Evolutionary conservation across 441 rosid species (phyloP).

Genomic region (Mallotus repandus): DNA sequence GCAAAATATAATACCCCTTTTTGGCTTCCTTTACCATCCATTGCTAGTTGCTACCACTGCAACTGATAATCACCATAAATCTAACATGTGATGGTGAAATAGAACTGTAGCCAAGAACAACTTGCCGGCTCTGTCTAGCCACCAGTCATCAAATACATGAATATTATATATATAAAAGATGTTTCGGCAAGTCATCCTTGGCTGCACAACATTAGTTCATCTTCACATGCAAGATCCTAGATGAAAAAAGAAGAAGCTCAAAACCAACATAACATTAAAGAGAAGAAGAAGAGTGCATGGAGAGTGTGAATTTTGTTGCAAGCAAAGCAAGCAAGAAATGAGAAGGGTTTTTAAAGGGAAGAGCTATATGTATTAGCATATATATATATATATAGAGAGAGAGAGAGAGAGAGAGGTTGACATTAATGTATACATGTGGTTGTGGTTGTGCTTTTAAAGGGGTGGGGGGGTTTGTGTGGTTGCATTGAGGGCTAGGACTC

Average conservation of each 20-base stretch:
- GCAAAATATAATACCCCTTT: no score
- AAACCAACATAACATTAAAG: no score
- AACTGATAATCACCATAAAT: constrained; percentile 29
- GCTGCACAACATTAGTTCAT: constrained; percentile 38
- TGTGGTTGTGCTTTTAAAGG: background rate
- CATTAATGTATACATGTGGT: no score
- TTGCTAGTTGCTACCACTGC: no score
- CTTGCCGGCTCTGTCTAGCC: constrained; percentile 32
- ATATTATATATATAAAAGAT: no score
- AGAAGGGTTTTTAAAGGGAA: background rate
- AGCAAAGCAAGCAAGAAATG: no score
- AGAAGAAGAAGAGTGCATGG: background rate
- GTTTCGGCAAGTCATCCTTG: constrained; percentile 56
- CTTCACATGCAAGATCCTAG: constrained; percentile 35
- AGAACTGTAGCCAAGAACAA: constrained; percentile 44
- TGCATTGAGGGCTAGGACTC: background rate
- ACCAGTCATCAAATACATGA: no score
- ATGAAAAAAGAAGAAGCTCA: constrained; percentile 7
- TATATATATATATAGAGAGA: no score
- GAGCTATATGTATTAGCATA: no score
- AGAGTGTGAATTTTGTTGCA: no score
- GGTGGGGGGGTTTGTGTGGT: background rate
- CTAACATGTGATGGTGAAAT: constrained; percentile 36
- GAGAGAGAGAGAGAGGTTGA: no score
- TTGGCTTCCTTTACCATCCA: no score